These are phyloP conservation scores for Fermentozyma sake DNA, from an alignment of 1,139 yeast genomes.

Conservation along the genomic window DNA sequence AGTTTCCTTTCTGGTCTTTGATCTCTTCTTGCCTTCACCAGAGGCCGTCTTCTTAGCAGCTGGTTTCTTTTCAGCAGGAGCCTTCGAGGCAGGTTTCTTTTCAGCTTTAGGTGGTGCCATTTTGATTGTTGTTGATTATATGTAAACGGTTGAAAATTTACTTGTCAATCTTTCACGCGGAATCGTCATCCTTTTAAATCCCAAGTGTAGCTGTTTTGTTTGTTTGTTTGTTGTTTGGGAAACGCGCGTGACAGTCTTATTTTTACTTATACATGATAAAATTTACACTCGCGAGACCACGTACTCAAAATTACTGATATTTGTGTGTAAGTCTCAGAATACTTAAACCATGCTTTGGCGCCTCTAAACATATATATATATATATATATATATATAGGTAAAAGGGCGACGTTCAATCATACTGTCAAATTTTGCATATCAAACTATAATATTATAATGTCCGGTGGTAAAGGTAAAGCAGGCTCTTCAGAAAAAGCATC, in stretches of 20 bases:
- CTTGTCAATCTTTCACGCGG: too few species aligned
- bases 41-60: slow-evolving; percentile 34
- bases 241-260: slow-evolving; percentile 1
- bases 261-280: not conserved
- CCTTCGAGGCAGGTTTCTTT: slow-evolving; percentile 28
- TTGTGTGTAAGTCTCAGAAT: too few species aligned
- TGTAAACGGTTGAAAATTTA: too few species aligned
- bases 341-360: too few species aligned
- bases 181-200: not conserved
- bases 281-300: not conserved
- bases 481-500: slow-evolving; percentile 90
- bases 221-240: slow-evolving; percentile 1
- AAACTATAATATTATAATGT: slow-evolving; percentile 48
- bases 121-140: too few species aligned
- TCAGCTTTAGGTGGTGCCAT: slow-evolving; percentile 29
- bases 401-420: not conserved
- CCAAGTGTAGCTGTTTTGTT: not conserved
- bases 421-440: slow-evolving; percentile 1
- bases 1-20: slow-evolving; percentile 97
- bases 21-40: slow-evolving; percentile 86
- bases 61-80: slow-evolving; percentile 30
- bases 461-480: slow-evolving; percentile 99
- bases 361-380: too few species aligned
- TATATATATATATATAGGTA: not conserved
- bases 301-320: slow-evolving; percentile 2